phyloP scores from a whole-genome alignment of 164 flowering plant species.

The Santalum album region DNA sequence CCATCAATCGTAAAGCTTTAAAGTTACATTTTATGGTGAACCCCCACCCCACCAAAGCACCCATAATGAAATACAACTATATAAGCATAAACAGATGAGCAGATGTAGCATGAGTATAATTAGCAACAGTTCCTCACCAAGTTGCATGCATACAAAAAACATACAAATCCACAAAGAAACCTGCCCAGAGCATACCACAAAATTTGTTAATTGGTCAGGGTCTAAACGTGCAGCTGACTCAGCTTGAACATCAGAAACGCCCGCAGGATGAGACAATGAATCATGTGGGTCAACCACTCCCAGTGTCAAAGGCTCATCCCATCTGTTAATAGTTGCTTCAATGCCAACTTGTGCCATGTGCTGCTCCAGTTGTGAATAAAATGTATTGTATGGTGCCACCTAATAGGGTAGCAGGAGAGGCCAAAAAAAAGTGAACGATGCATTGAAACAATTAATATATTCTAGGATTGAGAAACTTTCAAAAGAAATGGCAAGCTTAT shows the following conservation, averaged over 20 bases:
- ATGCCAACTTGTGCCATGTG: slow-evolving; percentile 87
- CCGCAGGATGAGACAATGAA: slow-evolving; percentile 97
- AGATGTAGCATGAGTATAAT: no score
- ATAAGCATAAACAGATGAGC: no score
- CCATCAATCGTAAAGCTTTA: no score
- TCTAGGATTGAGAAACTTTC: no score
- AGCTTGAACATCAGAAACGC: slow-evolving; percentile 87
- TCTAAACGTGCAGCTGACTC: slow-evolving; percentile 76
- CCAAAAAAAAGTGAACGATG: no score
- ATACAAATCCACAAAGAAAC: not conserved
- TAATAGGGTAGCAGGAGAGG: slow-evolving; percentile 15
- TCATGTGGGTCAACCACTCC: slow-evolving; percentile 97
- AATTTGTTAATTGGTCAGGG: slow-evolving; percentile 79
- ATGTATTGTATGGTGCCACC: slow-evolving; percentile 98
- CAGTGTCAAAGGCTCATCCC: slow-evolving; percentile 80
- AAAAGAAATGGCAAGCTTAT: no score
- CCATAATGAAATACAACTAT: no score
- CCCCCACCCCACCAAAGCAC: no score
- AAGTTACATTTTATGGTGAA: no score
- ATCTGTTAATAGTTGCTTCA: slow-evolving; percentile 56
- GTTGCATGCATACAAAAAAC: not conserved
- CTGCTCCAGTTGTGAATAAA: slow-evolving; percentile 74
- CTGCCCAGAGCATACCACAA: slow-evolving; percentile 45
- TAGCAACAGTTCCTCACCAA: not conserved
- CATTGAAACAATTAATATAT: no score